phyloP scores from a whole-genome alignment of 768 basidiomycete genomes.

The Calocera cornea region DNA sequence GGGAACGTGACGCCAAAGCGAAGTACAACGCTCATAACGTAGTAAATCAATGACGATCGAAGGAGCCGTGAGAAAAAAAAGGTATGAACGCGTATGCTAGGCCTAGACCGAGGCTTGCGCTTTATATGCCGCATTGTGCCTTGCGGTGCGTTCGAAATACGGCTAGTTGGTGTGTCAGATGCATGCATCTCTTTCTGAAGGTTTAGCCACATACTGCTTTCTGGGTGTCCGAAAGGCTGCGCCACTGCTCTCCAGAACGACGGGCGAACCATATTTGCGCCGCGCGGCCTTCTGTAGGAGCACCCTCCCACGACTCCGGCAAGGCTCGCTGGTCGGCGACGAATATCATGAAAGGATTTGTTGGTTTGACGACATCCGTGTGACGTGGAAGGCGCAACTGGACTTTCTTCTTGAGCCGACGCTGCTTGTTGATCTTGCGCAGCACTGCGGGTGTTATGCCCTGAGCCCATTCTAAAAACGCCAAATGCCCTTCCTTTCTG shows the following conservation, averaged over 20 bases:
- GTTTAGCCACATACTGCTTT: neutral
- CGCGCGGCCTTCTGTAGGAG: neutral
- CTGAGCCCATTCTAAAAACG: neutral
- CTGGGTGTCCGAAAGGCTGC: neutral
- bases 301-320: neutral
- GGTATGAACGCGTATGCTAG: neutral
- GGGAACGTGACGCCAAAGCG: neutral
- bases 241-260: neutral
- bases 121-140: neutral
- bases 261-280: neutral
- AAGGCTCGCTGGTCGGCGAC: neutral
- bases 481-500: neutral
- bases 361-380: neutral
- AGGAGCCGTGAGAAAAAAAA: too few relatives aligned
- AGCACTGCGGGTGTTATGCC: neutral
- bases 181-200: neutral
- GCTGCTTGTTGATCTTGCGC: neutral
- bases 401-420: neutral
- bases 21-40: too few relatives aligned
- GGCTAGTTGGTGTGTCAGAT: neutral
- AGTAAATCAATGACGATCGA: too few relatives aligned
- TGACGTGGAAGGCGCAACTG: neutral
- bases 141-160: neutral
- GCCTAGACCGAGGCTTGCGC: neutral
- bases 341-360: neutral